Evolutionary conservation across 148 eudicot species (phyloP).

Genomic region (Polygonum aviculare): DNA sequence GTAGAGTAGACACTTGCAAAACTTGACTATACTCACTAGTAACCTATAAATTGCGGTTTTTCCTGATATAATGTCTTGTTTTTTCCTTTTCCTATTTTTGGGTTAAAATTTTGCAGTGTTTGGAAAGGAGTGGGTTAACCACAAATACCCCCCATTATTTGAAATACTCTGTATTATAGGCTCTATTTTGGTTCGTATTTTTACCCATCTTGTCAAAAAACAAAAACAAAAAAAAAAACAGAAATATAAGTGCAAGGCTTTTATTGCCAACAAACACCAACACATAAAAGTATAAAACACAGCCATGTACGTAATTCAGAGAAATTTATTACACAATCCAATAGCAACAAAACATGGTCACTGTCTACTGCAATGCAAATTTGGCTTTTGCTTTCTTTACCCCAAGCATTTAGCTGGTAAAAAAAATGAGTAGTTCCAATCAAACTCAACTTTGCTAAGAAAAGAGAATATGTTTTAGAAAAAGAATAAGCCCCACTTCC

Average conservation of each 20-base stretch:
- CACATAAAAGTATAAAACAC: neutral
- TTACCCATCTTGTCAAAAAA: no score
- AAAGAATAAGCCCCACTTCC: neutral
- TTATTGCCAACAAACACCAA: no score
- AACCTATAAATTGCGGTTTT: neutral
- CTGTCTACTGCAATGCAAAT: slow-evolving; percentile 3
- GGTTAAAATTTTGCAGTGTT: no score
- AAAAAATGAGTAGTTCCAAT: neutral
- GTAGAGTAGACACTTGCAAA: neutral
- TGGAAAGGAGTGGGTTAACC: no score
- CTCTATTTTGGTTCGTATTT: no score
- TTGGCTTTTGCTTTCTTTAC: slow-evolving; percentile 5
- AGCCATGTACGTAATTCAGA: neutral
- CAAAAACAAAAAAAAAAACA: no score
- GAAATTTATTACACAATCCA: neutral
- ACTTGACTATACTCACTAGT: neutral
- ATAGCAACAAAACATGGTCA: slow-evolving; percentile 1
- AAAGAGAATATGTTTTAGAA: neutral
- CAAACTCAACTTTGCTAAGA: neutral
- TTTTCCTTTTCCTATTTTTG: no score
- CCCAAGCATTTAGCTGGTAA: neutral
- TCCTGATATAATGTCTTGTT: neutral
- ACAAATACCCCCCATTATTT: no score
- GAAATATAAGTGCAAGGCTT: no score
- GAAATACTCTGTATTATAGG: no score